Base-by-base conservation (phyloP, 1,139 yeast genomes). In the Pichia sp. region DNA sequence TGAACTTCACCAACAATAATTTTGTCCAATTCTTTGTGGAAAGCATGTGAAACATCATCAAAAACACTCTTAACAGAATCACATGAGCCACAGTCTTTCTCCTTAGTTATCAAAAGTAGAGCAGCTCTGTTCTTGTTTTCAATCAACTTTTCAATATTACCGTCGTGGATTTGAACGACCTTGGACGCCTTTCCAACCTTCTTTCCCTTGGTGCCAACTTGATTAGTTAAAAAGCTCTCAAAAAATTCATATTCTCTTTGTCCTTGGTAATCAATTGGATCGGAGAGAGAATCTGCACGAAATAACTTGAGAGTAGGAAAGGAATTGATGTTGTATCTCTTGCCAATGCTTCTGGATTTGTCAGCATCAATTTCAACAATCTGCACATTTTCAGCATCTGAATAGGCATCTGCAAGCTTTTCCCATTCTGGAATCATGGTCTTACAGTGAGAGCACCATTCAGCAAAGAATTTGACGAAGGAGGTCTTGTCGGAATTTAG, bases 401-500 rank as follows among this genome's bases (percentile, higher is more conserved):
- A 56, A 50, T 68, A 80, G 9, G 66, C 49, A 5, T 66, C 68
- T 1, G 79, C 77, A 30, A 80, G 63, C 51, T 70, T 64, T 44
- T 77, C 84, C 57, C 74, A 74, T 5, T 67, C 66, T 8, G 93
- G 93, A 54, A 70, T 69, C 53, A 83, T 59, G 37, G 64, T 68
- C 58, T 75, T 74, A 60, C 93, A 83, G 60, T 83, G 88, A 34
- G 83, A 70, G 53, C 94, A 83, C 94, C 93, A 83, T 37, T 73
- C 74, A 26, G 91, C 85, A 50, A 80, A 81, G 52, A 81, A 80
- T 42, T 83, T 84, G 34, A 83, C 83, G 42, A 83, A 66, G 0
- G 85, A 68, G 42, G 72, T 75, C 47, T 79, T 74, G 8, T 75
- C 79, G 1, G 79, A 67, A 15, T 67, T 62, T 35, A 69, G 56